Percentiles rank a stretch among this genome's conserved stretches.
These are phyloP conservation scores for Fusarium luffae DNA, from an alignment of 2,329 filamentous ascomycete genomes.

Conservation along the genomic window DNA sequence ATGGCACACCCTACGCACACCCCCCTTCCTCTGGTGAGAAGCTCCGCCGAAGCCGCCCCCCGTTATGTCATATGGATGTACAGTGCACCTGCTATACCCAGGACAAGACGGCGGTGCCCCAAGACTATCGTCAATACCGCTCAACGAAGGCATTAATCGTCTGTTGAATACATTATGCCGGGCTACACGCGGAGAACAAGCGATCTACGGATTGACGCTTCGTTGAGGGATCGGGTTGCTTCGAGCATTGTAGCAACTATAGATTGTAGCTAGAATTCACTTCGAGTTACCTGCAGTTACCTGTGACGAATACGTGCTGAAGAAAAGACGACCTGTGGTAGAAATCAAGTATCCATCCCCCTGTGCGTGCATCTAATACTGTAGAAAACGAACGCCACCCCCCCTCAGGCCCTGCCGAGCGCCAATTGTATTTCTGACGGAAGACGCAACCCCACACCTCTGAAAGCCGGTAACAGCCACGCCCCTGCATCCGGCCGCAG, in stretches of 20 bases:
- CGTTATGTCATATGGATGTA: slow-evolving; percentile 35
- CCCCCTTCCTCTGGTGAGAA: slow-evolving; percentile 23
- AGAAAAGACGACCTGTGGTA: slow-evolving; percentile 9
- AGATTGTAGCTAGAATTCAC: background rate
- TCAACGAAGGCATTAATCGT: background rate
- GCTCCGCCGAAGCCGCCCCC: slow-evolving; percentile 42
- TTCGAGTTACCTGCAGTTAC: background rate
- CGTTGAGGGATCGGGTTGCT: background rate
- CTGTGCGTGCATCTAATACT: slow-evolving; percentile 8
- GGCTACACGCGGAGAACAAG: background rate
- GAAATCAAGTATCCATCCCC: slow-evolving; percentile 28
- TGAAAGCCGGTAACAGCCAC: slow-evolving; percentile 44
- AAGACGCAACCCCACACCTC: slow-evolving; percentile 21
- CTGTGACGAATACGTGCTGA: slow-evolving; percentile 3
- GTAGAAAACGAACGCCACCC: slow-evolving; percentile 19
- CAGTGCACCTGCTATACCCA: slow-evolving; percentile 15
- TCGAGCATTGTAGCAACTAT: background rate
- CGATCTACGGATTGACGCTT: background rate
- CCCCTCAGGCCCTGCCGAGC: slow-evolving; percentile 18
- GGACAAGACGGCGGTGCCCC: slow-evolving; percentile 28
- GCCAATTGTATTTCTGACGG: slow-evolving; percentile 34
- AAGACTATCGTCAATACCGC: slow-evolving; percentile 10
- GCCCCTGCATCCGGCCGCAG: slow-evolving; percentile 46
- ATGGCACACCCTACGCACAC: slow-evolving; percentile 21
- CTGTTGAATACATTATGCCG: background rate